A percentile compares a stretch with the other conserved stretches of the same genome.
phyloP scores from a whole-genome alignment of 306 rosid species.

The Cicer pinnatifidum region DNA sequence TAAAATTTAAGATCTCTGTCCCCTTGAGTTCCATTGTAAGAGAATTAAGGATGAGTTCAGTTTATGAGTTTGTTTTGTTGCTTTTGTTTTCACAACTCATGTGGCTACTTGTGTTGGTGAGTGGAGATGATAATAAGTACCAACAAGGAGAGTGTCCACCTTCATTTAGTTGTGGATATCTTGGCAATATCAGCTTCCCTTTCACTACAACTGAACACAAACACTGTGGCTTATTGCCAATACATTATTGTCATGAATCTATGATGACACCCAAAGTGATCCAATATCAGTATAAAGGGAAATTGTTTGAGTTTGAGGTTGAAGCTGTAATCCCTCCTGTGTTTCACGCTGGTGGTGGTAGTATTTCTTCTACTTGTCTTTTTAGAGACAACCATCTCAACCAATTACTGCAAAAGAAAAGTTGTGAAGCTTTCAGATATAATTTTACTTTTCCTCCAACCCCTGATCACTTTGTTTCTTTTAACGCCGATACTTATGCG shows the following conservation, averaged over 20 bases:
- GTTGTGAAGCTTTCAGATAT: slow-evolving; percentile 42
- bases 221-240: slow-evolving; percentile 50
- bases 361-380: not conserved
- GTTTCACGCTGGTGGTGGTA: no score
- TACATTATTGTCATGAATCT: slow-evolving; percentile 21
- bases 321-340: fast-evolving
- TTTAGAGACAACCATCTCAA: slow-evolving; percentile 32
- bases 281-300: slow-evolving; percentile 39
- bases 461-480: slow-evolving; percentile 3
- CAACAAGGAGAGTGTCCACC: not conserved
- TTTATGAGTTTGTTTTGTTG: not conserved
- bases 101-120: slow-evolving; percentile 19
- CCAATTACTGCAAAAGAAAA: not conserved
- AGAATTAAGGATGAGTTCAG: slow-evolving; percentile 21
- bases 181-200: slow-evolving; percentile 45
- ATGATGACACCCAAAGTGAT: not conserved
- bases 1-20: slow-evolving; percentile 8
- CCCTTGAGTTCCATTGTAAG: not conserved
- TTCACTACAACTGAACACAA: not conserved
- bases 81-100: slow-evolving; percentile 30
- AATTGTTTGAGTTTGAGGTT: slow-evolving; percentile 6
- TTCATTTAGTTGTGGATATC: slow-evolving; percentile 47
- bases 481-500: fast-evolving
- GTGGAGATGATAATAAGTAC: not conserved
- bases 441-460: slow-evolving; percentile 39